Conservation (phyloP, 2,329 filamentous ascomycete species). For the Balansia obtecta region DNA sequence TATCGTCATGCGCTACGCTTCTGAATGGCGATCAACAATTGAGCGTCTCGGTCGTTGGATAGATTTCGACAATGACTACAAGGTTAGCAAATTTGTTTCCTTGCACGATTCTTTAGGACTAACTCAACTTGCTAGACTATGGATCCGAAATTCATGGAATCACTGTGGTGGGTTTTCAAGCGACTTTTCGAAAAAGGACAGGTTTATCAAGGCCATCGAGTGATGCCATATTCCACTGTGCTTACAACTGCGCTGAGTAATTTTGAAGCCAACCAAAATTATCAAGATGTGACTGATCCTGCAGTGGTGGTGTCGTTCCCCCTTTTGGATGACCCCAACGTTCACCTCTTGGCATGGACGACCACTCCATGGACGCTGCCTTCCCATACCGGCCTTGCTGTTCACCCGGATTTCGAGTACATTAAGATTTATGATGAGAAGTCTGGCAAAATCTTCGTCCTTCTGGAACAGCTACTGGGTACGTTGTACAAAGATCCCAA, state of each 20-base stretch:
- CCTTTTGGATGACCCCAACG: conserved; percentile 62
- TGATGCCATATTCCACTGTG: conserved; percentile 92
- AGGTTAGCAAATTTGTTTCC: conserved; percentile 34
- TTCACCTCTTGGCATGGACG: conserved; percentile 73
- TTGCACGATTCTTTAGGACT: not conserved
- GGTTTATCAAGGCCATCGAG: conserved; percentile 81
- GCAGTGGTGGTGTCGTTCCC: conserved; percentile 84
- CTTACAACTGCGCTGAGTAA: conserved; percentile 84
- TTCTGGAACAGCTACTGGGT: conserved; percentile 68
- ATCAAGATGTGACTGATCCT: conserved; percentile 85
- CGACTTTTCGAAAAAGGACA: conserved; percentile 79
- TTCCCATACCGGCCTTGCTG: conserved; percentile 65
- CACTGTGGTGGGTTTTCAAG: conserved; percentile 94
- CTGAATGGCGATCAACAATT: conserved; percentile 80
- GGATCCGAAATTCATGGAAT: conserved; percentile 93
- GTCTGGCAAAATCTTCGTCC: conserved; percentile 71
- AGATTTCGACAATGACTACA: conserved; percentile 96
- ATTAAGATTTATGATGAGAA: conserved; percentile 75
- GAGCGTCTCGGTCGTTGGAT: conserved; percentile 90
- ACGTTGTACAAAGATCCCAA: conserved; percentile 73
- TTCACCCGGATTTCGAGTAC: conserved; percentile 75
- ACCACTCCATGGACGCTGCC: conserved; percentile 81
- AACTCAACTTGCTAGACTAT: conserved; percentile 49
- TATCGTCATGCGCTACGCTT: conserved; percentile 84
- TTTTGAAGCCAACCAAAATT: conserved; percentile 89